Evolutionary conservation across 225 moss, liverwort and hornwort genomes (phyloP), one percentile per base, ranked within the genome.

Genomic region (Asterella californica): DNA sequence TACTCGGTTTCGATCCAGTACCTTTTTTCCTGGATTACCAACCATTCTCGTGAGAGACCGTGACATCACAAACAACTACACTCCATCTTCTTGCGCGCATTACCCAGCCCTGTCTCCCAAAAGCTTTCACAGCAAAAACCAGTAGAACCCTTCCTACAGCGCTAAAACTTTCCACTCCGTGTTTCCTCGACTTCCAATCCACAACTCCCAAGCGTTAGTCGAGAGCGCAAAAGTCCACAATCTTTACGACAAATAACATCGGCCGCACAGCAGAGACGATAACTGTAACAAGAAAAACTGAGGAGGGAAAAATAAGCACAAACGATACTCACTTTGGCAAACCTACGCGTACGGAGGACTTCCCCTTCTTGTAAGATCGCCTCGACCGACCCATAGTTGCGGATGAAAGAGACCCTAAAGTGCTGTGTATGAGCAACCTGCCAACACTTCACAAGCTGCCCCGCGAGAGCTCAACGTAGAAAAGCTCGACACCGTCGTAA

Each of bases 301-400:
- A 85, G 90, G 83, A 91, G 46, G 88, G 84, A 70, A 17, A 65
- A 15, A 38, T 0, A 36, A 12, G 11, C 9, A 30, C 70, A 68
- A 60, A 34, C 81, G 5, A 83, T 49, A 88, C 71, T 81, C 62
- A 87, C 93, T 87, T 93, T 54, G 93, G 93, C 72, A 93, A 77
- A 22, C 99, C 95, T 0, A 99, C 92, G 70, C 93, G 93, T n/a
- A 99, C 99, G 6, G 89, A 84, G 0, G 93, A 61, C 24, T 88
- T 91, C 33, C 86, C 88, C 84, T 92, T 93, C 81, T 88, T 88
- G 83, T 84, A 95, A 5, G 93, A 86, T 18, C 99, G 88, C 75
- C 91, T 91, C 15, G 99, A 99, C 53, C 95, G 90, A 79, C 91
- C 99, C 99, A 99, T 99, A 46, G 84, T 47, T 14, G 5, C 45